Base-by-base conservation (phyloP, 1,139 yeast species). In the Kodamaea ohmeri region DNA sequence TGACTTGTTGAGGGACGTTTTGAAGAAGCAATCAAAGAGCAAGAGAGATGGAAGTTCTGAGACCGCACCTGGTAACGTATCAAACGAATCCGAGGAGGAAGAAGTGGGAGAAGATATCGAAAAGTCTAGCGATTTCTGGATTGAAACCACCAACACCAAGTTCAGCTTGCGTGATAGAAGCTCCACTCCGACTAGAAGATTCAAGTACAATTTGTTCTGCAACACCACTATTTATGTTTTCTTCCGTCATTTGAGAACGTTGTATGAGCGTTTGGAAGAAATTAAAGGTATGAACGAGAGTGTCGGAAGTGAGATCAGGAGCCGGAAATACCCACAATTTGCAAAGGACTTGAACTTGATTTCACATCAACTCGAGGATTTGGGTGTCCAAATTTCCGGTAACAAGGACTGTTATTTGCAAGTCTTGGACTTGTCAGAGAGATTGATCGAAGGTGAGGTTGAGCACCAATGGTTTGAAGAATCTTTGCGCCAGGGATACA, bases 391-490 rank as follows among this genome's bases (percentile, higher is more conserved):
- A 44, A 83, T 90, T 50, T 70, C 70, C 25, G 87, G 88, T 13
- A 67, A 75, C 6, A 81, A 81, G 50, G 68, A 76, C 49, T 84
- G 94, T 40, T 94, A 92, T 58, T 63, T 71, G 27, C 97, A 92
- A 61, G 76, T 89, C 14, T 67, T 92, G 43, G 68, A 67, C 2
- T 69, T 92, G 42, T 77, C 95, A 39, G 89, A 80, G 50, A 77
- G 80, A 47, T 68, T 90, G 38, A 85, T 94, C 47, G 95, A 88
- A 52, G 96, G 96, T 20, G 95, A 89, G 29, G 68, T 92, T 38
- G 98, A 92, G 53, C 96, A 89, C 49, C 95, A 85, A 60, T 84
- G 94, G 86, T 92, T 86, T 58, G 99, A 92, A 65, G 98, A 92
- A 60, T 76, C 96, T 17, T 66, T 94, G 45, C 87, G 99, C 48